phyloP scores from a whole-genome alignment of 1,284 basidiomycete genomes.

The Microbotryomycetes sp. region DNA sequence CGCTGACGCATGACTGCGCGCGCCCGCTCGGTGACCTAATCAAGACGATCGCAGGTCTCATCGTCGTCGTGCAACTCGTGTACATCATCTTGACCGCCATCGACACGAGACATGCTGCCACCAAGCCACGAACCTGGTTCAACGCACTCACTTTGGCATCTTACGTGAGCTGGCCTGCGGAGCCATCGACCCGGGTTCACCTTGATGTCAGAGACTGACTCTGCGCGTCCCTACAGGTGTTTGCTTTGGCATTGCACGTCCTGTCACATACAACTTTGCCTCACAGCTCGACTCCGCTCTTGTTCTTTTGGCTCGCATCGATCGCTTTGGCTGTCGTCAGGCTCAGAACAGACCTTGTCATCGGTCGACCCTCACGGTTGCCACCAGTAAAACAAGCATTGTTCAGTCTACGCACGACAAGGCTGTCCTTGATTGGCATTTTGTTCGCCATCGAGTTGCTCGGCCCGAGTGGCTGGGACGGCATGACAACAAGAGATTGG shows the following conservation, averaged over 20 bases:
- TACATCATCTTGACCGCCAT: slow-evolving; percentile 8
- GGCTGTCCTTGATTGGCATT: slow-evolving; percentile 51
- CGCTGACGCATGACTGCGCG: background rate
- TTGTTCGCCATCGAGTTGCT: slow-evolving; percentile 64
- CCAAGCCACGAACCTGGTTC: slow-evolving; percentile 27
- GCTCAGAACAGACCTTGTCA: slow-evolving; percentile 54
- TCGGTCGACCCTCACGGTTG: slow-evolving; percentile 29
- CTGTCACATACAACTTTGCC: slow-evolving; percentile 27
- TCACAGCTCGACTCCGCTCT: slow-evolving; percentile 62
- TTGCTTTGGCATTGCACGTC: slow-evolving; percentile 22
- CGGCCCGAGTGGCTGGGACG: slow-evolving; percentile 54
- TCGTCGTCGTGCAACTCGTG: slow-evolving; percentile 17
- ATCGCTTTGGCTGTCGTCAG: slow-evolving; percentile 53
- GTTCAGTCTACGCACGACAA: slow-evolving; percentile 50
- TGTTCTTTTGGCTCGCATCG: slow-evolving; percentile 80
- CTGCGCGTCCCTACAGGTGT: slow-evolving; percentile 14
- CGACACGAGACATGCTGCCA: slow-evolving; percentile 20
- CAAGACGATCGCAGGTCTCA: slow-evolving; percentile 4
- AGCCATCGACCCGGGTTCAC: slow-evolving; percentile 30
- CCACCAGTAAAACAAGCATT: slow-evolving; percentile 42
- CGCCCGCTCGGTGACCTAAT: too few relatives aligned
- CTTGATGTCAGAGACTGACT: too few relatives aligned
- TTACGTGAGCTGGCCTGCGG: slow-evolving; percentile 8
- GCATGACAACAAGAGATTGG: slow-evolving; percentile 25
- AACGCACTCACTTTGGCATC: slow-evolving; percentile 11